A percentile compares a stretch with the other conserved stretches of the same genome.
These are phyloP conservation scores for Aspergillus diversus DNA, from an alignment of 495 filamentous ascomycete species.

Conservation along the genomic window DNA sequence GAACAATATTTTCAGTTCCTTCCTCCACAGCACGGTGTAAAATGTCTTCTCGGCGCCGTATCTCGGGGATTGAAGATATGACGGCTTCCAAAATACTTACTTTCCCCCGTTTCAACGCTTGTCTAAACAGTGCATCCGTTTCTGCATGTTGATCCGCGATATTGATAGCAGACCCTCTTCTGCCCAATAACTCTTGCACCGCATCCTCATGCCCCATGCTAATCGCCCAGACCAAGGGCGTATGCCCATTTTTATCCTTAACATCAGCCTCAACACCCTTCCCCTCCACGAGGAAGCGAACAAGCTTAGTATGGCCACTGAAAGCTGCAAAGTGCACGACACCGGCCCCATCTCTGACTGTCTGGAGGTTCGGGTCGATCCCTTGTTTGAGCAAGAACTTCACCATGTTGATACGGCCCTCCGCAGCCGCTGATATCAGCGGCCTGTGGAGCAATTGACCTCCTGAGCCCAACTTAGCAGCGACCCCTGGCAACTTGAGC, in stretches of 20 bases:
- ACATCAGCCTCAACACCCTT: background rate
- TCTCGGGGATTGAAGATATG: background rate
- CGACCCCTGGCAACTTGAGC: background rate
- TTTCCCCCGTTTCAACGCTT: background rate
- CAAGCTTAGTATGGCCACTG: background rate
- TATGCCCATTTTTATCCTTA: background rate
- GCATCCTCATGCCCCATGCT: no score
- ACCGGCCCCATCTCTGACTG: background rate
- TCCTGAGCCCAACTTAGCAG: background rate
- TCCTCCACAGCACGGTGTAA: background rate
- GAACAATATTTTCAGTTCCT: background rate
- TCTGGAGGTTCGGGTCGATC: background rate
- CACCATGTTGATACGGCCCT: background rate
- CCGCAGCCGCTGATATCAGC: background rate
- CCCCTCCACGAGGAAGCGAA: background rate
- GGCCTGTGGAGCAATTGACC: constrained; percentile 5
- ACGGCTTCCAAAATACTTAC: background rate
- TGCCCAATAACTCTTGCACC: no score
- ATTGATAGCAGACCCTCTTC: no score
- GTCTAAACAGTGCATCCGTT: no score
- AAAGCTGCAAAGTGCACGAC: constrained; percentile 7
- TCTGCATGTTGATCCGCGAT: no score
- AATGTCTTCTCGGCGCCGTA: background rate
- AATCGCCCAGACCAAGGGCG: no score
- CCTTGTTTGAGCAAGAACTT: background rate